Evolutionary conservation across 495 filamentous ascomycete genomes (phyloP).

Genomic region (Penicillium desertorum): DNA sequence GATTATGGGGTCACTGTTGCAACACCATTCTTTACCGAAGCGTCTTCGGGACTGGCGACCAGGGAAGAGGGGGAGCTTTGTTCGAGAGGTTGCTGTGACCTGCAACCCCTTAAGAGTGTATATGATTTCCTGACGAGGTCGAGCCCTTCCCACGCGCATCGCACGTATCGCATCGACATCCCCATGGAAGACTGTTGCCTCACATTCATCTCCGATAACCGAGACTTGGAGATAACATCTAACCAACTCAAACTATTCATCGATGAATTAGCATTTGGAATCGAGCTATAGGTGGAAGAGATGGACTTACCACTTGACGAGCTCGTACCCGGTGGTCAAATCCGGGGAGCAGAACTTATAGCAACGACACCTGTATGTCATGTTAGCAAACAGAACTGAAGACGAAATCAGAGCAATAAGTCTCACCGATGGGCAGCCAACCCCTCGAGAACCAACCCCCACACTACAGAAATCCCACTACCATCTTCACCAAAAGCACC

Average conservation of each 20-base stretch:
- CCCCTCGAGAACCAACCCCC: background rate
- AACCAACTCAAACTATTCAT: background rate
- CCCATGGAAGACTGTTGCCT: too few relatives aligned
- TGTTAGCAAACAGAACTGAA: background rate
- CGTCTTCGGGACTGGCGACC: too few relatives aligned
- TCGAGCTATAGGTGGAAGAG: background rate
- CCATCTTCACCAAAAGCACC: background rate
- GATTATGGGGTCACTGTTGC: too few relatives aligned
- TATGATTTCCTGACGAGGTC: too few relatives aligned
- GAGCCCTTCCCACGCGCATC: too few relatives aligned
- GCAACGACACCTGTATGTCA: background rate
- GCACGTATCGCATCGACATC: too few relatives aligned
- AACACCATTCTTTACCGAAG: too few relatives aligned
- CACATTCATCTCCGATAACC: background rate
- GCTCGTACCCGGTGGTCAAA: background rate
- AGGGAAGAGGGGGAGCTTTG: too few relatives aligned
- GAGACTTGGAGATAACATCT: background rate
- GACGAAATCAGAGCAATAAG: background rate
- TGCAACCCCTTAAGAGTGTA: too few relatives aligned
- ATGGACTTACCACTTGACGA: background rate
- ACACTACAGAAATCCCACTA: constrained; percentile 1
- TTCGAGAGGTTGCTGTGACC: too few relatives aligned
- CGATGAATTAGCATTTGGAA: background rate
- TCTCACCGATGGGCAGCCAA: background rate
- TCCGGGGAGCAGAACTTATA: background rate